Percentiles rank a stretch among this genome's conserved stretches.
These are phyloP conservation scores for Suhomyces chickasaworum DNA, from an alignment of 1,139 yeast genomes.

Conservation along the genomic window DNA sequence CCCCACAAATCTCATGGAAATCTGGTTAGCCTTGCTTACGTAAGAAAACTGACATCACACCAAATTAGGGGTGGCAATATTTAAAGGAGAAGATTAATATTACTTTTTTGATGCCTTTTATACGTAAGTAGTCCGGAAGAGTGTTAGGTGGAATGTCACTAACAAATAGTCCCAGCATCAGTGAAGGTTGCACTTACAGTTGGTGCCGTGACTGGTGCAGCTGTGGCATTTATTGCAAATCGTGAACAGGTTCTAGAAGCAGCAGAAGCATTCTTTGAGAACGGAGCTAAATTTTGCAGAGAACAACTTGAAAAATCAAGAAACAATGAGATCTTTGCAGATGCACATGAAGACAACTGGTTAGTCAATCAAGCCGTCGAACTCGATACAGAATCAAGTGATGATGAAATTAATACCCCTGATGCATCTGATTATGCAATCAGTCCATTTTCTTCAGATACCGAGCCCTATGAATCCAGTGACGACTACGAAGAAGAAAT, in stretches of 20 bases:
- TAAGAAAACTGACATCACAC: not conserved
- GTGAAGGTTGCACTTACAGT: conserved; percentile 41
- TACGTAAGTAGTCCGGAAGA: conserved; percentile 15
- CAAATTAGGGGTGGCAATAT: not conserved
- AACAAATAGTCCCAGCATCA: conserved; percentile 38
- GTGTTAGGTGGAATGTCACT: conserved; percentile 15
- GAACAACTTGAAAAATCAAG: conserved; percentile 28
- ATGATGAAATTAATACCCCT: conserved; percentile 14
- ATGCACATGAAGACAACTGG: conserved; percentile 28
- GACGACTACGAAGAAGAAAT: conserved; percentile 4
- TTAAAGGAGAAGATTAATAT: not conserved
- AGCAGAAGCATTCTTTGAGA: conserved; percentile 35
- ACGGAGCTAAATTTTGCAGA: conserved; percentile 40
- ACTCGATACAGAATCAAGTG: conserved; percentile 9
- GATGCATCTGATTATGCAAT: conserved; percentile 12
- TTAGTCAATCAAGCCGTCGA: conserved; percentile 17
- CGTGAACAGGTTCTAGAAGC: conserved; percentile 35
- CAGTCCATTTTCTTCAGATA: conserved; percentile 8
- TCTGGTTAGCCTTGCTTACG: not conserved
- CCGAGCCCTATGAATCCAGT: conserved; percentile 1
- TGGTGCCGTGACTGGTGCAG: conserved; percentile 45
- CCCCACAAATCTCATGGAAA: not conserved
- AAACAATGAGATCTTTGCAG: conserved; percentile 30
- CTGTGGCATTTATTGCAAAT: conserved; percentile 39
- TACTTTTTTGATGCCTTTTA: not conserved